A percentile compares a stretch with the other conserved stretches of the same genome.
Conservation (phyloP, 345 rosid genomes). For the Combretum micranthum region DNA sequence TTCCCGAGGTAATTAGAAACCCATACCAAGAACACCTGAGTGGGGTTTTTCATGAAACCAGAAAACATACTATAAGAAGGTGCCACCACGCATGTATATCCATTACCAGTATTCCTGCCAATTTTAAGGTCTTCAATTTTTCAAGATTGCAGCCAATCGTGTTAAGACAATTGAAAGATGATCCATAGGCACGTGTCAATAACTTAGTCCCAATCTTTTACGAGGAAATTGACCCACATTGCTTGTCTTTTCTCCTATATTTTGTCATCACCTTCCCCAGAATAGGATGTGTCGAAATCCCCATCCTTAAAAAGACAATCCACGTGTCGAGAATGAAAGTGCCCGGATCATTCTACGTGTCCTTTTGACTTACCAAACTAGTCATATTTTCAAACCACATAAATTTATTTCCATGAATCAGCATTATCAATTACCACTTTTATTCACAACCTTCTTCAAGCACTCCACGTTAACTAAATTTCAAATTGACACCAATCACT, state of each 20-base stretch:
- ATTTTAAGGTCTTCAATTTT: not conserved
- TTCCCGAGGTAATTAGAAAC: too few relatives aligned
- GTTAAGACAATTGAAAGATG: slow-evolving; percentile 4
- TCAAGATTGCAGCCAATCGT: slow-evolving; percentile 6
- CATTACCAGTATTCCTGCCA: too few relatives aligned
- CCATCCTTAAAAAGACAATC: not conserved
- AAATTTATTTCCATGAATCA: not conserved
- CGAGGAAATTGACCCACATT: slow-evolving; percentile 7
- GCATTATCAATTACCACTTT: too few relatives aligned
- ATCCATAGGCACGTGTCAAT: slow-evolving; percentile 19
- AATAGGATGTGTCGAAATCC: not conserved
- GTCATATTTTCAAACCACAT: not conserved
- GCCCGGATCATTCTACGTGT: slow-evolving; percentile 12
- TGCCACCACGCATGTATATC: too few relatives aligned
- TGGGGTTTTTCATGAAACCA: too few relatives aligned
- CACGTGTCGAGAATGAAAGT: slow-evolving; percentile 7
- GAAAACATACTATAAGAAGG: too few relatives aligned
- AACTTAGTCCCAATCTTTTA: not conserved
- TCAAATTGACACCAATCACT: slow-evolving; percentile 7
- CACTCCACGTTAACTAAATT: slow-evolving; percentile 31
- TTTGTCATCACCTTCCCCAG: not conserved
- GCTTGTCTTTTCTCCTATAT: not conserved
- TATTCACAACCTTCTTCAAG: not conserved
- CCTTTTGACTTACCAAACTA: slow-evolving; percentile 25
- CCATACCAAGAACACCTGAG: too few relatives aligned